Evolutionary conservation across 176 grass and related monocot genomes (phyloP).

Genomic region (Oryza brachyantha): DNA sequence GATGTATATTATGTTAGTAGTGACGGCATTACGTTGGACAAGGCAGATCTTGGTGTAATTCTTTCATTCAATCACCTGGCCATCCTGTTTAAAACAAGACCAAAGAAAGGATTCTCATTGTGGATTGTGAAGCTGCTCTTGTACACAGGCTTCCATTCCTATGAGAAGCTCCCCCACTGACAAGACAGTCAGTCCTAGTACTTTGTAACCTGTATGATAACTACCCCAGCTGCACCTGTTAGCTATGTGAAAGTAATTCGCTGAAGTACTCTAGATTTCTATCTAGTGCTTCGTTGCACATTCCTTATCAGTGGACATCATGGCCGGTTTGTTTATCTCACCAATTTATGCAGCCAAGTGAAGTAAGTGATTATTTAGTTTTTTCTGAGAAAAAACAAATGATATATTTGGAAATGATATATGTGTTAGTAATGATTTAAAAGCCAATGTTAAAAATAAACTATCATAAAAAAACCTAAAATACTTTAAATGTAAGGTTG

Average conservation of each 20-base stretch:
- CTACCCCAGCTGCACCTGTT: background rate
- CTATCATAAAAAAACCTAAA: too few relatives aligned
- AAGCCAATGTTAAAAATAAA: too few relatives aligned
- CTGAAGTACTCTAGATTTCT: background rate
- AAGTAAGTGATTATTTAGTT: too few relatives aligned
- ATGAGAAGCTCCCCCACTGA: slow-evolving; percentile 44
- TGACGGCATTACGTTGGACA: slow-evolving; percentile 9
- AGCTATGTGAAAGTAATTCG: background rate
- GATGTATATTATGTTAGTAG: slow-evolving; percentile 59
- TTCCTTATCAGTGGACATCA: background rate
- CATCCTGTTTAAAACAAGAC: background rate
- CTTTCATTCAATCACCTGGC: slow-evolving; percentile 46
- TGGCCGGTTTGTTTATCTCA: background rate
- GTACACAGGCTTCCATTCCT: slow-evolving; percentile 69
- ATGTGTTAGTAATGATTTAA: too few relatives aligned
- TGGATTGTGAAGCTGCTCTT: slow-evolving; percentile 75
- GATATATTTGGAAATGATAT: too few relatives aligned
- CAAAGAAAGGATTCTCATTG: slow-evolving; percentile 40
- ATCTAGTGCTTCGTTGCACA: background rate
- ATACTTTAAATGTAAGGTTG: too few relatives aligned
- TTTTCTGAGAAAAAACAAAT: too few relatives aligned
- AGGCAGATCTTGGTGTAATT: slow-evolving; percentile 43
- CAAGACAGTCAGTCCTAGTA: background rate
- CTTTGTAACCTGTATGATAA: slow-evolving; percentile 43
- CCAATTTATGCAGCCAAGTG: background rate